phyloP scores from a whole-genome alignment of 345 rosid genomes.

The Aegle marmelos region DNA sequence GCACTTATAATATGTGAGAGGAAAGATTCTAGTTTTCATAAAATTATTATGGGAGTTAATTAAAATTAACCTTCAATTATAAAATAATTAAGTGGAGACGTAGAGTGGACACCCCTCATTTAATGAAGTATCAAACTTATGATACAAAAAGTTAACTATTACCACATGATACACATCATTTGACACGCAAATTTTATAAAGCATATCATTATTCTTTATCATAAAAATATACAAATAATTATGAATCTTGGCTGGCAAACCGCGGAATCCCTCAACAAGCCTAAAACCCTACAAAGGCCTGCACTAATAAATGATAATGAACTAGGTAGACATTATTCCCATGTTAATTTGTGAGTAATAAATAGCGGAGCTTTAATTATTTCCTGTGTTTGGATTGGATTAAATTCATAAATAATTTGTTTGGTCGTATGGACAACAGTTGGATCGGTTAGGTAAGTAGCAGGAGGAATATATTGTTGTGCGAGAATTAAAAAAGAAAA shows the following conservation, averaged over 20 bases:
- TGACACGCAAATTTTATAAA: too few species aligned
- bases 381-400: background rate
- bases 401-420: background rate
- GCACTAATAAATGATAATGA: background rate
- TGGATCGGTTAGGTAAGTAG: background rate
- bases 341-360: background rate
- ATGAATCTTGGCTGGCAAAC: background rate
- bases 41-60: too few species aligned
- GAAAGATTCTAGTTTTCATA: too few species aligned
- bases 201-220: too few species aligned
- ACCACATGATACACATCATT: too few species aligned
- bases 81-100: rapidly evolving
- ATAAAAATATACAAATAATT: too few species aligned
- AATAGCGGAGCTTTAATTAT: background rate
- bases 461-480: background rate
- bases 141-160: too few species aligned
- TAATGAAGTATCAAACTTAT: too few species aligned
- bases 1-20: too few species aligned
- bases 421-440: background rate
- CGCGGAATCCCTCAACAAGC: background rate
- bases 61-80: too few species aligned
- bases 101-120: too few species aligned
- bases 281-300: background rate
- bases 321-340: background rate
- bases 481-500: background rate